These are phyloP conservation scores for Mortierella sp. DNA, from an alignment of 371 early-diverging fungal genomes.

Conservation along the genomic window DNA sequence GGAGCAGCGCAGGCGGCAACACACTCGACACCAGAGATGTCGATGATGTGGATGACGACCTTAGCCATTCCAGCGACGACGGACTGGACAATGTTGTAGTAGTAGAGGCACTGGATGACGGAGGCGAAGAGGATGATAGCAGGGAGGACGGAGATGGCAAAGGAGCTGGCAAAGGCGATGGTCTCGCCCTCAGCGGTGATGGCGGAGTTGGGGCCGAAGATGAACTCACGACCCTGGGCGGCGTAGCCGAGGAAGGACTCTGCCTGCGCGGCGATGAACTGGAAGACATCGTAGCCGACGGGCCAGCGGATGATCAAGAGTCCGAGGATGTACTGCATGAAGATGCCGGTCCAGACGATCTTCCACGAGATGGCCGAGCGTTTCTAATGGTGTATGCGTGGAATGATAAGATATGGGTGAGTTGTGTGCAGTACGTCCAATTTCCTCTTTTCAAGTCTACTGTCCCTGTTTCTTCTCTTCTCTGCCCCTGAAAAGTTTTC, in stretches of 20 bases:
- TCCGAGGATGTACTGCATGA: constrained; percentile 86
- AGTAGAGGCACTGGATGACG: constrained; percentile 88
- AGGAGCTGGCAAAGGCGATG: constrained; percentile 60
- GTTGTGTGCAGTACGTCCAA: background rate
- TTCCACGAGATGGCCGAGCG: constrained; percentile 78
- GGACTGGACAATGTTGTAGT: constrained; percentile 90
- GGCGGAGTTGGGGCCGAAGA: constrained; percentile 67
- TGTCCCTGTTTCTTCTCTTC: background rate
- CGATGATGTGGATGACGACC: constrained; percentile 78
- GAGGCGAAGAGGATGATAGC: constrained; percentile 92
- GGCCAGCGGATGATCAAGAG: constrained; percentile 84
- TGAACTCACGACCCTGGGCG: constrained; percentile 73
- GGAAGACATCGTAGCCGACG: constrained; percentile 85
- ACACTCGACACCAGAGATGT: constrained; percentile 90
- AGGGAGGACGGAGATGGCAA: constrained; percentile 84
- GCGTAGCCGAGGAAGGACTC: constrained; percentile 79
- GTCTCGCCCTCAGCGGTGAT: constrained; percentile 24
- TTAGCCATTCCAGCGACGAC: constrained; percentile 78
- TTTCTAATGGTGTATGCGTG: constrained; percentile 49
- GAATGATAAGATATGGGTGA: background rate
- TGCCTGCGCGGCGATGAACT: constrained; percentile 77
- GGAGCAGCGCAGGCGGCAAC: constrained; percentile 91
- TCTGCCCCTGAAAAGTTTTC: background rate
- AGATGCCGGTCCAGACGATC: constrained; percentile 81
- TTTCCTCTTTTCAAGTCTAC: background rate